These are phyloP conservation scores for Dendrobium chrysotoxum DNA, from an alignment of 106 monocot species.

Conservation along the genomic window DNA sequence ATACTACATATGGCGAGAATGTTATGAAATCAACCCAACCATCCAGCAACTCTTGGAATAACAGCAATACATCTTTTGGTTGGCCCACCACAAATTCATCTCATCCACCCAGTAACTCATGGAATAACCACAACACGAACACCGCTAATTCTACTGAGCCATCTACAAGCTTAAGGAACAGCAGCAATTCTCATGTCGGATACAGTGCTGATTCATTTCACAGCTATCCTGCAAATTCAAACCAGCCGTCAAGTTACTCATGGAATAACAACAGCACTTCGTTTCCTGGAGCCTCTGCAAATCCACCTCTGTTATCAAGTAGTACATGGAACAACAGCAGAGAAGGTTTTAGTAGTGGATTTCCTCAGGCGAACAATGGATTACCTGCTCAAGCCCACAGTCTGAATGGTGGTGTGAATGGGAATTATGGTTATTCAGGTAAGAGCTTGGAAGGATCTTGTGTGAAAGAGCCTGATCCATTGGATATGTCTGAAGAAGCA, in stretches of 20 bases:
- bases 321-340: background rate
- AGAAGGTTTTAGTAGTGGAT: background rate
- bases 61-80: background rate
- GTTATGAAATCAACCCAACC: background rate
- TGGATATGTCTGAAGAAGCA: constrained; percentile 97
- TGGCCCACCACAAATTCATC: background rate
- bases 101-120: background rate
- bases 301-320: background rate
- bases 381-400: background rate
- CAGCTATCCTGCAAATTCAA: background rate
- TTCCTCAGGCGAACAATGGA: constrained; percentile 2
- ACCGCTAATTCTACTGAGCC: background rate
- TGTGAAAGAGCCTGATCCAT: constrained; percentile 67
- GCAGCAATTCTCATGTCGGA: background rate
- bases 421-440: constrained; percentile 10
- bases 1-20: background rate
- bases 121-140: background rate
- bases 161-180: background rate
- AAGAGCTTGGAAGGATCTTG: constrained; percentile 88
- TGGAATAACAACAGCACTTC: background rate
- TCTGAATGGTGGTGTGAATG: background rate
- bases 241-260: background rate
- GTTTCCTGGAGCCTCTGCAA: background rate
- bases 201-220: background rate
- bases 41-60: background rate